These are phyloP conservation scores for Plasmodium falciparum DNA, from an alignment of 169 alveolate species.

Conservation along the genomic window DNA sequence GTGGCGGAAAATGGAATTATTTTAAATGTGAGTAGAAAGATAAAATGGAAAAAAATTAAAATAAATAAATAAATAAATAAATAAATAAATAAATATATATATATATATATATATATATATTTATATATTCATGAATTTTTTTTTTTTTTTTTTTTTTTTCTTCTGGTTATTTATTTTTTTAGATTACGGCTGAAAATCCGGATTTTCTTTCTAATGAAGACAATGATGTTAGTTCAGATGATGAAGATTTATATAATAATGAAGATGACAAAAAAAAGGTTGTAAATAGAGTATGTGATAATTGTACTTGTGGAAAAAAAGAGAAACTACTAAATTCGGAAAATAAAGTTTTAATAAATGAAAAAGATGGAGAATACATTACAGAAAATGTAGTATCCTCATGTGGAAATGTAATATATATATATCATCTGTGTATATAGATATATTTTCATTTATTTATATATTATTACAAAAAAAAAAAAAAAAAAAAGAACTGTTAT, in stretches of 20 bases:
- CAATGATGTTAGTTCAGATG: conserved; percentile 23
- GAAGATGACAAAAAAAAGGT: conserved; percentile 56
- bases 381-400: conserved; percentile 71
- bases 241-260: conserved; percentile 44
- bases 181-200: conserved; percentile 70
- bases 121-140: not conserved
- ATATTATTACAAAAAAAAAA: too few species aligned
- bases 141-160: not conserved
- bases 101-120: not conserved
- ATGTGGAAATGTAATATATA: conserved; percentile 69
- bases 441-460: too few species aligned
- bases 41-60: too few species aligned
- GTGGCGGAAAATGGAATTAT: conserved; percentile 51
- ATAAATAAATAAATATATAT: not conserved
- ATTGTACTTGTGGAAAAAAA: conserved; percentile 75
- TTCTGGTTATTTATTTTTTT: not conserved
- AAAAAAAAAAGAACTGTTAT: too few species aligned
- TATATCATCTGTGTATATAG: not conserved
- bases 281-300: conserved; percentile 73
- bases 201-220: conserved; percentile 50
- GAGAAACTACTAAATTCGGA: conserved; percentile 22
- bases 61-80: too few species aligned
- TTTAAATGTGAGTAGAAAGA: conserved; percentile 40
- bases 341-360: conserved; percentile 19
- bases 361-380: conserved; percentile 50